Base-by-base conservation (phyloP, 2,329 filamentous ascomycete species). In the Fusarium xyrophilum region DNA sequence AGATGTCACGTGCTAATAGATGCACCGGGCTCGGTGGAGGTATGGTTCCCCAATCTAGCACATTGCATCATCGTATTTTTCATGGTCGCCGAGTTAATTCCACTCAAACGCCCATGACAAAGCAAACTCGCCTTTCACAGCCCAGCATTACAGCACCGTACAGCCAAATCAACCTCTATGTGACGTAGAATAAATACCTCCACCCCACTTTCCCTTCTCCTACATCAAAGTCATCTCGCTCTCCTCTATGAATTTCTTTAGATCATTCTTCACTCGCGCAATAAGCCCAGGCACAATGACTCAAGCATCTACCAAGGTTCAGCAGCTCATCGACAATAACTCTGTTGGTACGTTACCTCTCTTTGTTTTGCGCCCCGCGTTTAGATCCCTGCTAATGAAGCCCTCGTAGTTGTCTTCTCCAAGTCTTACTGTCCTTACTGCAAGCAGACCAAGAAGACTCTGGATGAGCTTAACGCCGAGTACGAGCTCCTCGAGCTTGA, bases 401-500 rank as follows among this genome's bases (percentile, higher is more conserved):
- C 50, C 55, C 42, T 39, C 36, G 46, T 52, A 92, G 92, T 96
- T 75, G 92, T 99, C 79, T 99, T 99, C 87, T 94, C 91, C 82
- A 99, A 99, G 85, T 93, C 91, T 19, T 97, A 93, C 84, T 99
- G 96, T 87, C 93, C 94, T 15, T 96, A 97, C 87, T 98, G 95
- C 86, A 85, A 82, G 61, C 85, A 89, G 63, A 89, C 91, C 73
- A 98, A 98, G 89, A 76, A 84, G 60, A 85, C 93, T 52, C 84
- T 99, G 73, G 87, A 85, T 76, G 83, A 88, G 60, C 73, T 89
- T 61, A 88, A 89, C 70, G 92, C 92, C 65, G 91, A 93, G 74
- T 94, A 87, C 80, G 88, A 86, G 76, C 78, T 86, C 58, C 83
- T 96, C 60, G 96, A 99, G 85, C 85, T 99, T 67, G 94, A 99